Evolutionary conservation across 1,139 yeast genomes (phyloP).

Genomic region (Sugiyamaella xylanicola): DNA sequence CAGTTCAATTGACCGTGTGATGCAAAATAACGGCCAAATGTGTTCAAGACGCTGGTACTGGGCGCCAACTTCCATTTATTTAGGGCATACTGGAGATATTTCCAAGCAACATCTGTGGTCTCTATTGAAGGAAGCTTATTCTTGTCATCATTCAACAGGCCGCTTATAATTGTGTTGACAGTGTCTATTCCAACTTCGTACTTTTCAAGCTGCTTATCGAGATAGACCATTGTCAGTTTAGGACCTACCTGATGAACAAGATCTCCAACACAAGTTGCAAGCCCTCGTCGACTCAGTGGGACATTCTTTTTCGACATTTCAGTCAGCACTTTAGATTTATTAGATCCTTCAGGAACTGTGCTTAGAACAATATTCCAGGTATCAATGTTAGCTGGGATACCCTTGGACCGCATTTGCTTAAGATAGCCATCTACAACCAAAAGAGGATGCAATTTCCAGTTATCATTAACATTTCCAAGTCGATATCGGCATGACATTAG

Average conservation of each 20-base stretch:
- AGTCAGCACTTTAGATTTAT: conserved; percentile 27
- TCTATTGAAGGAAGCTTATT: background rate
- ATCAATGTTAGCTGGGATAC: conserved; percentile 41
- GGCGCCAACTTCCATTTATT: conserved; percentile 27
- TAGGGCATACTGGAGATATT: conserved; percentile 25
- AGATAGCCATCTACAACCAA: conserved; percentile 30
- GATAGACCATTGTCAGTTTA: conserved; percentile 28
- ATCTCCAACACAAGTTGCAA: conserved; percentile 30
- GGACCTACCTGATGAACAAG: conserved; percentile 32
- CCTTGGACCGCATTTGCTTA: conserved; percentile 40
- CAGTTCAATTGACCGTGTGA: conserved; percentile 32
- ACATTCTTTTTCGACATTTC: conserved; percentile 32
- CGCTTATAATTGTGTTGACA: conserved; percentile 23
- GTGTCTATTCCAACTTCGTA: conserved; percentile 22
- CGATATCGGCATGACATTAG: conserved; percentile 37
- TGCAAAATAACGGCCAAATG: conserved; percentile 30
- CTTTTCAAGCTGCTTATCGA: conserved; percentile 23
- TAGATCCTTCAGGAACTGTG: conserved; percentile 29
- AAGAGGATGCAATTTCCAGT: conserved; percentile 40
- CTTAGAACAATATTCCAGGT: conserved; percentile 46
- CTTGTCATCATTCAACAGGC: conserved; percentile 20
- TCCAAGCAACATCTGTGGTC: conserved; percentile 26
- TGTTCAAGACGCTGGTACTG: conserved; percentile 30
- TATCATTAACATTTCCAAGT: conserved; percentile 36
- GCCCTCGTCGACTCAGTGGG: conserved; percentile 30